Evolutionary conservation across 2,329 filamentous ascomycete species (phyloP).

Genomic region (Phialemoniopsis sp.): DNA sequence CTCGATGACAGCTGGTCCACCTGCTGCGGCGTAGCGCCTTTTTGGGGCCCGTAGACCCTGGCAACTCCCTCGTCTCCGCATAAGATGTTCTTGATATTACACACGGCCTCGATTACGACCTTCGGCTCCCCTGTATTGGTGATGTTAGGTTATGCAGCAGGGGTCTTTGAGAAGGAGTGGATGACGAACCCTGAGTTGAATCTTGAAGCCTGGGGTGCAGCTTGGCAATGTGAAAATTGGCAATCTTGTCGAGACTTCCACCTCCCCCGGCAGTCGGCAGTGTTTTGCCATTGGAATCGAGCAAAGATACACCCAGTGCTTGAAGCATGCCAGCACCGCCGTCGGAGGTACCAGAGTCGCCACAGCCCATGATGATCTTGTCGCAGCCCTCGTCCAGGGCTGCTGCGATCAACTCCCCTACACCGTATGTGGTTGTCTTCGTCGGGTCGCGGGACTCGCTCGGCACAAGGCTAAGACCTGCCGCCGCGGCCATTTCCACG

Average conservation of each 20-base stretch:
- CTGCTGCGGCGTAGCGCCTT: conserved; percentile 39
- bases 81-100: conserved; percentile 47
- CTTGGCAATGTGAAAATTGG: too few species aligned
- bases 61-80: conserved; percentile 44
- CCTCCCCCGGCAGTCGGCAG: conserved; percentile 36
- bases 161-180: too few species aligned
- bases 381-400: conserved; percentile 39
- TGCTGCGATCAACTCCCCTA: conserved; percentile 41
- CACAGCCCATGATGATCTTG: conserved; percentile 45
- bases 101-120: conserved; percentile 42
- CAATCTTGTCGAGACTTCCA: too few species aligned
- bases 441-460: conserved; percentile 36
- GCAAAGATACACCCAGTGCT: conserved; percentile 40
- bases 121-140: too few species aligned
- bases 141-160: too few species aligned
- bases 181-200: too few species aligned
- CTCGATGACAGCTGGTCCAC: conserved; percentile 34
- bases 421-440: conserved; percentile 44
- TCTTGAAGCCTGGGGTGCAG: too few species aligned
- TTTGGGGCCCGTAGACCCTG: conserved; percentile 45
- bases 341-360: conserved; percentile 50
- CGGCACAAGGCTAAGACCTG: conserved; percentile 45
- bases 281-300: conserved; percentile 27
- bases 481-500: conserved; percentile 49
- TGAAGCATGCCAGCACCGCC: conserved; percentile 51